These are phyloP conservation scores for Thamnidium elegans DNA, from an alignment of 192 early-diverging fungal genomes.

Conservation along the genomic window DNA sequence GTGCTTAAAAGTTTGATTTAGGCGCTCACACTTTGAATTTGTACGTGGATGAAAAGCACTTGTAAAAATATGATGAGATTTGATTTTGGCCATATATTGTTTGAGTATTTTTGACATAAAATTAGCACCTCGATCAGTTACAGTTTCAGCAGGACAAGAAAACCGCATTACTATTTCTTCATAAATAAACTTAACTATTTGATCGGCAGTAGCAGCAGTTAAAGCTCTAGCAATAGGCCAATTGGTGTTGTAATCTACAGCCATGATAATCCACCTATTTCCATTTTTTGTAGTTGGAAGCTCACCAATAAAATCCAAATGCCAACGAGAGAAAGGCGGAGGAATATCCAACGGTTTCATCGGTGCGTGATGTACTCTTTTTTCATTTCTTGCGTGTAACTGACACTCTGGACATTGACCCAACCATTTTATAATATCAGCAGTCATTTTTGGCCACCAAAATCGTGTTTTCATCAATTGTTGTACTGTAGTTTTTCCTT, in stretches of 20 bases:
- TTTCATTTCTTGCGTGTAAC: background rate
- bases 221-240: slow-evolving; percentile 30
- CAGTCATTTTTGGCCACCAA: slow-evolving; percentile 18
- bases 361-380: background rate
- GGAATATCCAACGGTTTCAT: slow-evolving; percentile 6
- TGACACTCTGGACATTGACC: slow-evolving; percentile 5
- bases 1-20: background rate
- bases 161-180: slow-evolving; percentile 25
- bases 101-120: slow-evolving; percentile 13
- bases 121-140: slow-evolving; percentile 21
- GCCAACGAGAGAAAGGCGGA: background rate
- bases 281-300: background rate
- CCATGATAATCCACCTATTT: slow-evolving; percentile 25
- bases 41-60: no score
- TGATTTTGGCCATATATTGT: no score
- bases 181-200: slow-evolving; percentile 27
- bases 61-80: no score
- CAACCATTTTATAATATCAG: slow-evolving; percentile 5
- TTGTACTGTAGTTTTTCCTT: background rate
- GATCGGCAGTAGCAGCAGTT: slow-evolving; percentile 11
- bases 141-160: slow-evolving; percentile 23
- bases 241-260: slow-evolving; percentile 31
- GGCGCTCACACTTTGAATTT: no score
- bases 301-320: slow-evolving; percentile 19
- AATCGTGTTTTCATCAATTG: slow-evolving; percentile 1